phyloP scores from a whole-genome alignment of 768 basidiomycete species.

The Piloderma croceum region DNA sequence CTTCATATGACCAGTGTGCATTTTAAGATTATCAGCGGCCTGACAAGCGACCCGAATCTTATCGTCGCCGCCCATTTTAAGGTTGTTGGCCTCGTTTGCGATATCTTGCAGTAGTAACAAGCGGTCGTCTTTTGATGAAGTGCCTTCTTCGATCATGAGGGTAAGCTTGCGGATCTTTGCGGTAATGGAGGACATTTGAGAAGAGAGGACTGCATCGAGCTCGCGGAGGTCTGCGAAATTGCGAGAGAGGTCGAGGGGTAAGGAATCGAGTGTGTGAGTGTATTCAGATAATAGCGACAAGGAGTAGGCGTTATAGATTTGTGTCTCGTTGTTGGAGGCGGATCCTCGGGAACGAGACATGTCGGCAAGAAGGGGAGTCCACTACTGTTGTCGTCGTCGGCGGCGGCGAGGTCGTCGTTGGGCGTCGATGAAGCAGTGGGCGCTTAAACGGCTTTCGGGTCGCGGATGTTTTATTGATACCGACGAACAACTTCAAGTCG shows the following conservation, averaged over 20 bases:
- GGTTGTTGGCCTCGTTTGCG: constrained; percentile 85
- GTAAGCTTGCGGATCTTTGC: constrained; percentile 72
- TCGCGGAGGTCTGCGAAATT: constrained; percentile 95
- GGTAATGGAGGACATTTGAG: constrained; percentile 79
- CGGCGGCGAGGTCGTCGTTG: too few relatives aligned
- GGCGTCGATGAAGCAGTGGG: too few relatives aligned
- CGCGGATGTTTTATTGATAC: too few relatives aligned
- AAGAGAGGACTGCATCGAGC: constrained; percentile 94
- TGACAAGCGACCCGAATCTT: constrained; percentile 93
- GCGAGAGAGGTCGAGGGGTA: constrained; percentile 91
- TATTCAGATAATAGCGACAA: constrained; percentile 75
- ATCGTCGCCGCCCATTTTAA: constrained; percentile 95
- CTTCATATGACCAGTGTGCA: constrained; percentile 55
- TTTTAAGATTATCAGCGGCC: constrained; percentile 82
- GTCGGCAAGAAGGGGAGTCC: too few relatives aligned
- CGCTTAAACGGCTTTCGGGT: too few relatives aligned
- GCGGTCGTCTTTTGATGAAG: constrained; percentile 59
- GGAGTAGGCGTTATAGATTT: constrained; percentile 44
- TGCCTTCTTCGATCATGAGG: constrained; percentile 64
- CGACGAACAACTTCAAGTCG: too few relatives aligned
- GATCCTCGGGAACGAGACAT: too few relatives aligned
- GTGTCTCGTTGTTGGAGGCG: too few relatives aligned
- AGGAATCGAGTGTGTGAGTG: constrained; percentile 86
- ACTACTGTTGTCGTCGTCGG: too few relatives aligned
- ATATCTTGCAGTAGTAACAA: constrained; percentile 88